Base-by-base conservation (phyloP, 306 rosid species). In the Ceratonia siliqua region DNA sequence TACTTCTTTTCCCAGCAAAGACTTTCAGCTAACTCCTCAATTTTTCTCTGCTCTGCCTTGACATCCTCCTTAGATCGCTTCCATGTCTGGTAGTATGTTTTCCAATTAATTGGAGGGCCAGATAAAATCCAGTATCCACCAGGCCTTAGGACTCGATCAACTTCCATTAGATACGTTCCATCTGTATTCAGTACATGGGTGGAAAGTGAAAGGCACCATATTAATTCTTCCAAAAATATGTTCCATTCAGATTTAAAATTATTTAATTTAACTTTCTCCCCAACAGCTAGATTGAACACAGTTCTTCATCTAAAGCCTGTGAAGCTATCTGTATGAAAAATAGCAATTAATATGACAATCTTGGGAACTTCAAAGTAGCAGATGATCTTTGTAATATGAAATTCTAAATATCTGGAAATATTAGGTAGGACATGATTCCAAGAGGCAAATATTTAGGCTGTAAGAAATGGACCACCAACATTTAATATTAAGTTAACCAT, bases 1-100 rank as follows among this genome's bases (percentile, higher is more conserved):
- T 89, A 94, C 82, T 89, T 94, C 81, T 94, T 94, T 83, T 88
- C 99, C 99, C 98, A 94, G 69, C 99, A 94, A 63, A 92, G 95
- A 78, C 86, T 83, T 82, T 86, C 91, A 10, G 98, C 92, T 67
- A 94, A 71, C 74, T 85, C 87, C 86, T 94, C 96, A 21, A 94
- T 83, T 66, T 76, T 87, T 74, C 74, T 85, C 73, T 94, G 96
- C 87, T 94, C 98, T 62, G 85, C 96, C 79, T 82, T 86, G 52
- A 78, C 68, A 46, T 90, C 98, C 80, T 92, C 98, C 91, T 90
- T 84, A 0, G 96, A 41, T 62, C 87, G 87, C 82, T 94, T 86
- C 96, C 99, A 89, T 10, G 88, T 86, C 74, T 86, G 80, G 70
- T 94, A 86, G 78, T 91, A 89, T 25, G 93, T 90, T 82, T 90